Evolutionary conservation across 768 basidiomycete species (phyloP).

Genomic region (Lenzites betulinus): DNA sequence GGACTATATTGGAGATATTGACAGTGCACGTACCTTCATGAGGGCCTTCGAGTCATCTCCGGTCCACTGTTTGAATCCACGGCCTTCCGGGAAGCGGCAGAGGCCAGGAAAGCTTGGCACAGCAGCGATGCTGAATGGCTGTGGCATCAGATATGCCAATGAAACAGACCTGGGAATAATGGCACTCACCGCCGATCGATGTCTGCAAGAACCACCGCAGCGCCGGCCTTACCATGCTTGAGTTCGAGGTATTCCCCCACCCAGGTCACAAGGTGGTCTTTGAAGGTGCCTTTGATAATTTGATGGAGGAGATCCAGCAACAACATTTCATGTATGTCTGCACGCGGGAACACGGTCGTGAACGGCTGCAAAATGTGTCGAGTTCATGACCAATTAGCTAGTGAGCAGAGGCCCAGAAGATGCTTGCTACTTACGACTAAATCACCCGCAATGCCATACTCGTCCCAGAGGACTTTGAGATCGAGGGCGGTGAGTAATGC

Average conservation of each 20-base stretch:
- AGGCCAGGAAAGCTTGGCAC: constrained; percentile 24
- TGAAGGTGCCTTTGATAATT: constrained; percentile 28
- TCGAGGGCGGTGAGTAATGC: not conserved
- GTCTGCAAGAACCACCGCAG: constrained; percentile 15
- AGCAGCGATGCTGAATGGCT: constrained; percentile 3
- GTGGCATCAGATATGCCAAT: not conserved
- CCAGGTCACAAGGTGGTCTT: constrained; percentile 29
- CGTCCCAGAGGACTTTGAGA: constrained; percentile 2
- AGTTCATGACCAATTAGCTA: not conserved
- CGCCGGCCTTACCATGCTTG: constrained; percentile 1
- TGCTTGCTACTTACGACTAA: not conserved
- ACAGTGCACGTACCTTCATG: constrained; percentile 26
- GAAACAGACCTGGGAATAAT: not conserved
- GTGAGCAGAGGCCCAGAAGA: not conserved
- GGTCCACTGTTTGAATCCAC: constrained; percentile 32
- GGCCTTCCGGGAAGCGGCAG: constrained; percentile 24
- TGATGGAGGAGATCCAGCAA: constrained; percentile 26
- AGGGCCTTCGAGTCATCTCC: constrained; percentile 32
- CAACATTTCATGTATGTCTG: constrained; percentile 27
- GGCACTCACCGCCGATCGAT: constrained; percentile 19
- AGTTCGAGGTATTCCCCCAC: constrained; percentile 19
- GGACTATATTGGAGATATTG: not conserved
- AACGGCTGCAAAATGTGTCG: constrained; percentile 20
- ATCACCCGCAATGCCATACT: constrained; percentile 9
- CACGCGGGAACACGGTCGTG: constrained; percentile 23